Conservation (phyloP, 352 stramenopile genomes). For the Elongisporangium anandrum region DNA sequence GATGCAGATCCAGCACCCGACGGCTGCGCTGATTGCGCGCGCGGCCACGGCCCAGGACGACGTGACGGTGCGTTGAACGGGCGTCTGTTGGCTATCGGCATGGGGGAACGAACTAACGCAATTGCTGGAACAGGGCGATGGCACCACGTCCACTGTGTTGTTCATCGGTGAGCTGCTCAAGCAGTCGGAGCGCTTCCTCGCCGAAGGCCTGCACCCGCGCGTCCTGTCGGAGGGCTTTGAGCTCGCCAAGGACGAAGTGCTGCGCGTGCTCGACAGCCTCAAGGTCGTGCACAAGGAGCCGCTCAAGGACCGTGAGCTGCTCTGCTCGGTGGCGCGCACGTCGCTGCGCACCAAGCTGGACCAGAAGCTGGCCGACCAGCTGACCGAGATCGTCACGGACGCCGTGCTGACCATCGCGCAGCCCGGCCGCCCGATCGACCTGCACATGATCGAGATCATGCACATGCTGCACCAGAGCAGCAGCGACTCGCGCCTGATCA, state of each 20-base stretch:
- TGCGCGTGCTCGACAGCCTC: conserved; percentile 94
- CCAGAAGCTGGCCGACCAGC: conserved; percentile 88
- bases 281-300: conserved; percentile 81
- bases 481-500: conserved; percentile 92
- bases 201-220: conserved; percentile 96
- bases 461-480: conserved; percentile 97
- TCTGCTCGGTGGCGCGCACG: conserved; percentile 92
- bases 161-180: conserved; percentile 98
- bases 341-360: conserved; percentile 98
- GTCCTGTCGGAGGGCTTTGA: conserved; percentile 98
- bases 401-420: conserved; percentile 93
- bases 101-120: conserved; percentile 55
- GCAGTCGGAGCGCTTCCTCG: conserved; percentile 95
- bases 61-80: conserved; percentile 50
- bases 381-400: conserved; percentile 97
- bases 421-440: conserved; percentile 87
- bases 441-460: conserved; percentile 99
- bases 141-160: conserved; percentile 98
- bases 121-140: conserved; percentile 81
- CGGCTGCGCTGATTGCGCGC: conserved; percentile 96
- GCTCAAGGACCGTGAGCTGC: conserved; percentile 93
- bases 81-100: not conserved
- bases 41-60: conserved; percentile 97
- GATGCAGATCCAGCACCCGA: conserved; percentile 99
- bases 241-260: conserved; percentile 91